Evolutionary conservation across 164 flowering plant genomes (phyloP).

Genomic region (Liriodendron chinense): DNA sequence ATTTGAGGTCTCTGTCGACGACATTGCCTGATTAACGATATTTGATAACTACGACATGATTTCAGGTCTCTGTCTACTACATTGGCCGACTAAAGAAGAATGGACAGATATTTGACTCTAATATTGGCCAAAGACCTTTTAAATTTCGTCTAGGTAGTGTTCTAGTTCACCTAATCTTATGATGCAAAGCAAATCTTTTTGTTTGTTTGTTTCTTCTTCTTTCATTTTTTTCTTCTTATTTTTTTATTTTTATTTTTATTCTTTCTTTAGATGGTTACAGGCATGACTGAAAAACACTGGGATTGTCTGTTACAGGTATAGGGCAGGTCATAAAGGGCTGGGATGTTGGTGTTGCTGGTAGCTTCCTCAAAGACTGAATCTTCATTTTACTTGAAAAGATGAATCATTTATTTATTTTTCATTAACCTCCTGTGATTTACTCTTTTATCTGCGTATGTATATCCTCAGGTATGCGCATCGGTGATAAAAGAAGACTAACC

Average conservation of each 20-base stretch:
- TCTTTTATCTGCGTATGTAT: not conserved
- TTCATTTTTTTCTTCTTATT: no score
- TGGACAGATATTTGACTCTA: conserved; percentile 79
- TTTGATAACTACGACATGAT: not conserved
- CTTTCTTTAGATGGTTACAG: not conserved
- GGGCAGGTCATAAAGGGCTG: conserved; percentile 86
- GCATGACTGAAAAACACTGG: not conserved
- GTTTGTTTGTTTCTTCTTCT: not conserved
- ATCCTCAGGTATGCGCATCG: conserved; percentile 83
- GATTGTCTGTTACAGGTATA: conserved; percentile 48
- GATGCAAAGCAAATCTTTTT: not conserved
- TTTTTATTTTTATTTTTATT: no score
- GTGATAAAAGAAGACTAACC: conserved; percentile 88
- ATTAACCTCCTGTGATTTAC: no score
- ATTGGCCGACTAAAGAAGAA: conserved; percentile 84
- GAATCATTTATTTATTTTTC: no score
- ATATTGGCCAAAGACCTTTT: conserved; percentile 65
- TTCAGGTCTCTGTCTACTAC: conserved; percentile 75
- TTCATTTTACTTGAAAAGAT: no score
- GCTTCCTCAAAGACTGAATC: not conserved
- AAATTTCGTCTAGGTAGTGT: conserved; percentile 78
- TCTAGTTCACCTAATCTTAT: not conserved
- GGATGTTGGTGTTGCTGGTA: conserved; percentile 94
- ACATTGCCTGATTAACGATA: not conserved
- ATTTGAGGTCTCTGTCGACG: conserved; percentile 2